phyloP scores from a whole-genome alignment of 2,329 filamentous ascomycete species.

The Simplicillium sp. region DNA sequence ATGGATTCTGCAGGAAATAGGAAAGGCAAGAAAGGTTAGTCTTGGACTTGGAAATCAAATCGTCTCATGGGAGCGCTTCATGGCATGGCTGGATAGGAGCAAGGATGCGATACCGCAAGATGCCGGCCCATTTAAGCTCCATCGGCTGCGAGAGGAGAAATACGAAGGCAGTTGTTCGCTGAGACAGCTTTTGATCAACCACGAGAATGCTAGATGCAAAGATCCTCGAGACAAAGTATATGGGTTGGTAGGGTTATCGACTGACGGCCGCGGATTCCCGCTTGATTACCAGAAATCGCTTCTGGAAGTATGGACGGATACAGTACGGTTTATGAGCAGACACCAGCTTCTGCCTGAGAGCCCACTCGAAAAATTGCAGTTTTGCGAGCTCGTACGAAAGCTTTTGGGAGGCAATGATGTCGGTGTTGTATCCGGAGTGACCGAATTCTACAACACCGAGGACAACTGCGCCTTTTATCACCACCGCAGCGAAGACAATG shows the following conservation, averaged over 20 bases:
- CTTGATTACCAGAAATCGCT: conserved; percentile 14
- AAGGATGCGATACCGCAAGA: conserved; percentile 1
- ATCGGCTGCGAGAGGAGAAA: conserved; percentile 6
- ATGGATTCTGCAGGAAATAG: conserved; percentile 12
- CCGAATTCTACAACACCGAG: too few relatives aligned
- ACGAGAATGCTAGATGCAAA: conserved; percentile 6
- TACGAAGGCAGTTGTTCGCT: conserved; percentile 2
- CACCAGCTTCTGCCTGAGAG: too few relatives aligned
- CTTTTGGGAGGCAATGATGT: too few relatives aligned
- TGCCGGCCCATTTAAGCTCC: conserved; percentile 4
- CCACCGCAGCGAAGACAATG: too few relatives aligned
- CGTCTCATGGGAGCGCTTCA: conserved; percentile 6
- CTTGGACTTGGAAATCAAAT: conserved; percentile 5
- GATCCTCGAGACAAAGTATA: conserved; percentile 17
- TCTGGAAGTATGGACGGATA: conserved; percentile 14
- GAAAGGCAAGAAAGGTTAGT: conserved; percentile 7
- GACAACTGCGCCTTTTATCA: too few relatives aligned
- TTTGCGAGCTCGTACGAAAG: too few relatives aligned
- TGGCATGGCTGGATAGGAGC: not conserved
- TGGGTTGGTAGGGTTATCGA: conserved; percentile 13
- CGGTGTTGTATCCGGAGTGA: too few relatives aligned
- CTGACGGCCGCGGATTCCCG: conserved; percentile 9
- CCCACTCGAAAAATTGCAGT: too few relatives aligned
- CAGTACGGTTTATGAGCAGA: conserved; percentile 9
- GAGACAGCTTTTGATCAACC: conserved; percentile 6